phyloP scores from a whole-genome alignment of 306 rosid species.

The Casuarina glauca region DNA sequence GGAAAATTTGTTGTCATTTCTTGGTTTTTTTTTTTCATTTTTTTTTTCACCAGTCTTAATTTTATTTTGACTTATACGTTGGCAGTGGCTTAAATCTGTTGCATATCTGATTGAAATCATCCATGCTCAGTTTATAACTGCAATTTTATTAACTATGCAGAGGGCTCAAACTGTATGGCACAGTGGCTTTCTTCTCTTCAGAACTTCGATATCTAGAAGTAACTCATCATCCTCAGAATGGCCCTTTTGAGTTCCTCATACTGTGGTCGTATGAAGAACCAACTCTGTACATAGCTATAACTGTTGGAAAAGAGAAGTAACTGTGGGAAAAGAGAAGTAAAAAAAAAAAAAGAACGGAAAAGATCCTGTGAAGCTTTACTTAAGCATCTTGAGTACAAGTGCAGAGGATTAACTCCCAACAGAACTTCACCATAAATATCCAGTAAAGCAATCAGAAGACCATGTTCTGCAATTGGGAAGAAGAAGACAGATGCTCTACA shows the following conservation, averaged over 20 bases:
- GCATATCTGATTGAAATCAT: slow-evolving; percentile 4
- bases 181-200: slow-evolving; percentile 68
- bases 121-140: slow-evolving; percentile 21
- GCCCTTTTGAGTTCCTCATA: slow-evolving; percentile 6
- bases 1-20: neutral
- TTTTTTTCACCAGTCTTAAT: neutral
- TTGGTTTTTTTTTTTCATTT: neutral
- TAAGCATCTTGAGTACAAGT: slow-evolving; percentile 6
- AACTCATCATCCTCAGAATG: slow-evolving; percentile 15
- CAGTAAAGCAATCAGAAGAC: neutral
- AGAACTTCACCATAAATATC: neutral
- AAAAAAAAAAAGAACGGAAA: neutral
- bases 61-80: slow-evolving; percentile 7
- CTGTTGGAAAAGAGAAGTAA: neutral
- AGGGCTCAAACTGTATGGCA: slow-evolving; percentile 61
- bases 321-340: neutral
- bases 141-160: slow-evolving; percentile 49
- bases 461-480: neutral
- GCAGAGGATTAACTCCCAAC: neutral
- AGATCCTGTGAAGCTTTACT: neutral
- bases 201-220: slow-evolving; percentile 45
- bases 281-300: neutral
- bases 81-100: neutral
- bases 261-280: neutral
- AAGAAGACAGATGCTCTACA: neutral